Conservation (phyloP, 225 moss, liverwort and hornwort species). For the Lunularia cruciata region DNA sequence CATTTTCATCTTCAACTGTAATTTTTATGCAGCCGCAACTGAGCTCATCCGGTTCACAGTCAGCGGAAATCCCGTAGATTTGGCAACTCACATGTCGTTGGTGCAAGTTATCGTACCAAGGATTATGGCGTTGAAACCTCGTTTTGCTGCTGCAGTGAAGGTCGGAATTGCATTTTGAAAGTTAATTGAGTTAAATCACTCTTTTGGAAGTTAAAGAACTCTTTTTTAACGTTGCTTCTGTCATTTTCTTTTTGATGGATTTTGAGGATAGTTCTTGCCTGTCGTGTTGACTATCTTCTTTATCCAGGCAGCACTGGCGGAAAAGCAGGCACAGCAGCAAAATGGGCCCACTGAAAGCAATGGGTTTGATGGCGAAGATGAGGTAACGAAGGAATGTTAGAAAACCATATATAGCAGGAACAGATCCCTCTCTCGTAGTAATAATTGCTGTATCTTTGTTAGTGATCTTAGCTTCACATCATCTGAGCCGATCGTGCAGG, state of each 20-base stretch:
- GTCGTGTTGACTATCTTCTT: background rate
- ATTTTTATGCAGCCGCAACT: constrained; percentile 64
- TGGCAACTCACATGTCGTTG: constrained; percentile 82
- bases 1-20: too few relatives aligned
- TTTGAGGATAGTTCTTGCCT: too few relatives aligned
- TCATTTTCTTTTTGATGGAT: too few relatives aligned
- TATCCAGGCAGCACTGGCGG: constrained; percentile 70
- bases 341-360: constrained; percentile 40
- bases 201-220: too few relatives aligned
- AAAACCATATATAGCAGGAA: background rate
- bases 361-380: constrained; percentile 57
- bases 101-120: constrained; percentile 91
- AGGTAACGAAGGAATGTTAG: constrained; percentile 39
- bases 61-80: constrained; percentile 76
- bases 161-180: too few relatives aligned
- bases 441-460: background rate
- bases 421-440: background rate
- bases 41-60: constrained; percentile 94
- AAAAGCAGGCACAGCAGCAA: constrained; percentile 64
- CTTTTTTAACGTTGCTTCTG: too few relatives aligned
- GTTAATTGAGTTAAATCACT: background rate
- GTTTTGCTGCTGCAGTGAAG: constrained; percentile 86
- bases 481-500: constrained; percentile 45
- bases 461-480: background rate
- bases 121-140: constrained; percentile 84